Base-by-base conservation (phyloP, 176 grass and related monocot species). In the Oryza officinalis region DNA sequence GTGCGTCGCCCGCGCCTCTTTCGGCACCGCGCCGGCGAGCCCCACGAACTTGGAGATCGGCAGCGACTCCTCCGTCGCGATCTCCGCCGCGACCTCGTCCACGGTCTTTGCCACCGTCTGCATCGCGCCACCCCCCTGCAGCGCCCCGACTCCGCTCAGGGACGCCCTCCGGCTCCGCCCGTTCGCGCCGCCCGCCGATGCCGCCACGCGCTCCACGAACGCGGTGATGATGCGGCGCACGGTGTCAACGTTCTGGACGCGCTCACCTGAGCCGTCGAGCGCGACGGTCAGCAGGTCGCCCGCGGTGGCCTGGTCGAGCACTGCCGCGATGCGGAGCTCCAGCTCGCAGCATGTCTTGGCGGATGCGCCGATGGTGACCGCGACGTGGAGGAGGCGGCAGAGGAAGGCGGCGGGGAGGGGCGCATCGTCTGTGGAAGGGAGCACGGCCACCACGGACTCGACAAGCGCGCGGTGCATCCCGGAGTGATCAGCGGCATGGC, bases 31-130 rank as follows among this genome's bases (percentile, higher is more conserved):
- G 14, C 88, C 84, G 1, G 84, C 81, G 9, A 97, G 79, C 4
- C 86, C 88, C 2, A 91, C 86, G 77, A 97, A 97, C 75, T 89
- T 94, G 69, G 90, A 89, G 11, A 94, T 85, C 0, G 90, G 70
- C 14, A 94, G 84, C 10, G 85, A 63, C 64, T 76, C 90, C 85
- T 92, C 92, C 33, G 88, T 91, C 63, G 94, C 92, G 12, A 92
- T 89, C 86, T 97, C 94, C 7, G 85, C 90, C 37, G 93, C 90
- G 26, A 97, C 75, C 28, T 85, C 83, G 82, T 97, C 95, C 80
- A 94, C 92, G 0, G 33, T 81, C 44, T 8, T 73, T 0, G 86
- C 92, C 22, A 94, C 90, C 49, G 87, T 94, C 90, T 89, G 88
- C 59, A 94, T 9, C 46, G 88, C 86, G 4, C 66, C 59, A 0